These are phyloP conservation scores for Phytophthora sojae DNA, from an alignment of 352 stramenopile genomes.

Conservation along the genomic window DNA sequence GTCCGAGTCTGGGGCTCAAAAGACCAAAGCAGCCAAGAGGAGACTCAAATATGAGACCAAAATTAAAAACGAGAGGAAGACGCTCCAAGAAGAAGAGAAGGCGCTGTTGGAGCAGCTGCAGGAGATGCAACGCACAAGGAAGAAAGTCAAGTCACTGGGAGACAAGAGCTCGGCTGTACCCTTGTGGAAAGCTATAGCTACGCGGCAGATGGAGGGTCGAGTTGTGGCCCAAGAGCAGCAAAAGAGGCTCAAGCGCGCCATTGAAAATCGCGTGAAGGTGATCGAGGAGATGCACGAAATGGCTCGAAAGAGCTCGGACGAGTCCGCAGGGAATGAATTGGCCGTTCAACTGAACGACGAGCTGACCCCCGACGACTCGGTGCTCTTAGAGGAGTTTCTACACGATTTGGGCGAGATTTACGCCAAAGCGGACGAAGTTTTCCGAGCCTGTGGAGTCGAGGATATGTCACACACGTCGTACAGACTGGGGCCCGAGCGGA, in stretches of 20 bases:
- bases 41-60: conserved; percentile 36
- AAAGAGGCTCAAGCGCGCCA: conserved; percentile 13
- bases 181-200: conserved; percentile 27
- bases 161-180: no score
- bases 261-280: conserved; percentile 22
- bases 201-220: conserved; percentile 31
- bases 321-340: not conserved
- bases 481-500: conserved; percentile 14
- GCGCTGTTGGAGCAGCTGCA: conserved; percentile 22
- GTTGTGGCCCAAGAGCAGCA: conserved; percentile 34
- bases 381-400: conserved; percentile 34
- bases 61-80: conserved; percentile 34
- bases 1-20: no score
- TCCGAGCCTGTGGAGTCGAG: conserved; percentile 21
- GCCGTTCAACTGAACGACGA: conserved; percentile 1
- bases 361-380: conserved; percentile 20
- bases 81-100: conserved; percentile 25
- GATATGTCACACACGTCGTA: conserved; percentile 15
- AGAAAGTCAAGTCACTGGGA: conserved; percentile 13
- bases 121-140: conserved; percentile 17
- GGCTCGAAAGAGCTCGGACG: not conserved
- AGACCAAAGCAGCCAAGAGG: conserved; percentile 20
- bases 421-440: conserved; percentile 25
- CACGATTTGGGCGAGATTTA: conserved; percentile 31
- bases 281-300: conserved; percentile 31